Evolutionary conservation across 225 moss, liverwort and hornwort species (phyloP).

Genomic region (Ulota crispa): DNA sequence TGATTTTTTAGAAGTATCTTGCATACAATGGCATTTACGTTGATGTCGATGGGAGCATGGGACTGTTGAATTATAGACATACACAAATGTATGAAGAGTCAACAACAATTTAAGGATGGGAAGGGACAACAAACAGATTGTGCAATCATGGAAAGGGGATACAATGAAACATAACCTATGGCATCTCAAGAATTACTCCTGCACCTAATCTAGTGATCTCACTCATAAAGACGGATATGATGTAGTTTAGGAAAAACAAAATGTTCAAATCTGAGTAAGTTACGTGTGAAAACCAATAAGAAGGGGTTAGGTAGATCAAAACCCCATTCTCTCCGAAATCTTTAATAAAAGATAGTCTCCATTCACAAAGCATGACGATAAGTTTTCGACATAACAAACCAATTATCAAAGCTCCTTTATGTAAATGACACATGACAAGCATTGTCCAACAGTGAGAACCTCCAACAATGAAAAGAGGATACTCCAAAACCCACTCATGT

Average conservation of each 20-base stretch:
- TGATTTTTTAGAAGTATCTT: not conserved
- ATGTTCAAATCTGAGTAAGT: not conserved
- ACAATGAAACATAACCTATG: constrained; percentile 5
- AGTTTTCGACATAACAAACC: not conserved
- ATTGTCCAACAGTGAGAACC: not conserved
- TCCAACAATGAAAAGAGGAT: not conserved
- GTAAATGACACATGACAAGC: not conserved
- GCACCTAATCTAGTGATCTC: not conserved
- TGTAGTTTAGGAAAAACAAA: not conserved
- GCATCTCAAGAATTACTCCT: constrained; percentile 5
- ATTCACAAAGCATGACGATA: not conserved
- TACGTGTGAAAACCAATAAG: not conserved
- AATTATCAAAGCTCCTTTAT: not conserved
- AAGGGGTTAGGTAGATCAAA: no score
- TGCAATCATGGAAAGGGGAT: not conserved
- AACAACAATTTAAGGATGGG: not conserved
- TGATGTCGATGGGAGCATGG: not conserved
- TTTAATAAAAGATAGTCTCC: no score
- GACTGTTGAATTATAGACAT: not conserved
- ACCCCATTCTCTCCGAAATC: no score
- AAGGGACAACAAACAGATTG: not conserved
- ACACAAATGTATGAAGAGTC: not conserved
- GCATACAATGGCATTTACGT: not conserved
- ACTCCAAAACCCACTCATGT: not conserved
- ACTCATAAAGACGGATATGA: not conserved